These are phyloP conservation scores for Pseudoperonospora humuli DNA, from an alignment of 352 stramenopile genomes.

Conservation along the genomic window DNA sequence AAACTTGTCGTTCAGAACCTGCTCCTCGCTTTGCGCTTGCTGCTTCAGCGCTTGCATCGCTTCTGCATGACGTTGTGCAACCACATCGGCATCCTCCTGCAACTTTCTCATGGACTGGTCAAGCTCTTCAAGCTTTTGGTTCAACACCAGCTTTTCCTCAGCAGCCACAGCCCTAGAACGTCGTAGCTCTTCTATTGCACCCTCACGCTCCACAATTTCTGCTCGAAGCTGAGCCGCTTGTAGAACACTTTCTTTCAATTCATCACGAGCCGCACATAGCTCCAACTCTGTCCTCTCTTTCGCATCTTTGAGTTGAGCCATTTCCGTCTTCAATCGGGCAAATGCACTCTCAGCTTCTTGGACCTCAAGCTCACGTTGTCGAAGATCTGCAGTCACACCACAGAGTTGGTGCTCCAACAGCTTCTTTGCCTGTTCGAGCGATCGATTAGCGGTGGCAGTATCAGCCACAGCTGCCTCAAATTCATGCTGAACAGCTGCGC, in stretches of 20 bases:
- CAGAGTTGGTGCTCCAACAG: slow-evolving; percentile 17
- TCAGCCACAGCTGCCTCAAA: slow-evolving; percentile 32
- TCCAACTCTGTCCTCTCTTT: slow-evolving; percentile 5
- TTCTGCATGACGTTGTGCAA: slow-evolving; percentile 12
- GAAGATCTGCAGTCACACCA: slow-evolving; percentile 8
- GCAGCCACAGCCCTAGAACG: background rate
- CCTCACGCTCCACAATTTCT: slow-evolving; percentile 14
- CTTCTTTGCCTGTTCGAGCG: slow-evolving; percentile 14
- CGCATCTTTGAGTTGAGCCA: slow-evolving; percentile 17
- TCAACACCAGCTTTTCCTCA: slow-evolving; percentile 13
- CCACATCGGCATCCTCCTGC: slow-evolving; percentile 9
- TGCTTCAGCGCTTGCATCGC: slow-evolving; percentile 9
- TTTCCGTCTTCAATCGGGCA: slow-evolving; percentile 13
- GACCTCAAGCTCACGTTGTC: slow-evolving; percentile 12
- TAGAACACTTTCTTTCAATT: slow-evolving; percentile 11
- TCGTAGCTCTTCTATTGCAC: slow-evolving; percentile 13
- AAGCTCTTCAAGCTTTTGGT: slow-evolving; percentile 17
- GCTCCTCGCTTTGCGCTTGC: slow-evolving; percentile 12
- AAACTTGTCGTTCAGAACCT: slow-evolving; percentile 14
- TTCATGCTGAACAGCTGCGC: slow-evolving; percentile 22
- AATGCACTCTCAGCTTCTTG: slow-evolving; percentile 14
- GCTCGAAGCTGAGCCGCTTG: slow-evolving; percentile 6
- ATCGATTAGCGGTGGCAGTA: slow-evolving; percentile 18
- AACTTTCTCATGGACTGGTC: slow-evolving; percentile 12
- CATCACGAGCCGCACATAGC: slow-evolving; percentile 7